Conservation (phyloP, 306 rosid species). For the Morella rubra region DNA sequence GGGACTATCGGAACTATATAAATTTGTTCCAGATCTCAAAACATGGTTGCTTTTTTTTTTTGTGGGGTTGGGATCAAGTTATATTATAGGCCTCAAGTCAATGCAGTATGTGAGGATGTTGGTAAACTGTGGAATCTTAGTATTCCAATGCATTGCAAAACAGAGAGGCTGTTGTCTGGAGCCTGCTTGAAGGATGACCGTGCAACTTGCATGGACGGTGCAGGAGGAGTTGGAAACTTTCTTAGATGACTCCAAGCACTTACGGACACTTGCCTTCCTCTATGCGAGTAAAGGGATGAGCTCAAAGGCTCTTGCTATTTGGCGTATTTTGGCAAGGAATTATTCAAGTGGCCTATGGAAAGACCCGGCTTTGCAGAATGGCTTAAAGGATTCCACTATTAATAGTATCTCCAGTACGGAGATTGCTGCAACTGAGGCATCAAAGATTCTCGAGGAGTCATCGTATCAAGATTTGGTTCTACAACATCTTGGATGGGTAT, state of each 20-base stretch:
- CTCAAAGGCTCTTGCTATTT: constrained; percentile 82
- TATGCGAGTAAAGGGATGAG: constrained; percentile 92
- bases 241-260: constrained; percentile 85
- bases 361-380: constrained; percentile 52
- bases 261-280: constrained; percentile 91
- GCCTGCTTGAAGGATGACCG: constrained; percentile 52
- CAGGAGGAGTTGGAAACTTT: constrained; percentile 98
- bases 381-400: constrained; percentile 29
- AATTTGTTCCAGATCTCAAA: neutral
- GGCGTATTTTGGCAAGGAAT: constrained; percentile 88
- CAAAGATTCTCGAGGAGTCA: constrained; percentile 90
- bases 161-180: constrained; percentile 40
- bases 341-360: constrained; percentile 79
- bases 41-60: constrained; percentile 11
- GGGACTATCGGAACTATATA: constrained; percentile 1
- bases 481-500: constrained; percentile 98
- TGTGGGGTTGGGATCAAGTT: constrained; percentile 21
- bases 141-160: constrained; percentile 54
- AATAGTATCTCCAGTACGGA: constrained; percentile 59
- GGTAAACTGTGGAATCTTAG: constrained; percentile 39
- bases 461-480: constrained; percentile 82
- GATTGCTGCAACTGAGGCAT: constrained; percentile 86
- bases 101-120: constrained; percentile 36
- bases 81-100: constrained; percentile 34
- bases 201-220: constrained; percentile 53